phyloP scores from a whole-genome alignment of 345 rosid species.

The Hibiscus tridactylites region DNA sequence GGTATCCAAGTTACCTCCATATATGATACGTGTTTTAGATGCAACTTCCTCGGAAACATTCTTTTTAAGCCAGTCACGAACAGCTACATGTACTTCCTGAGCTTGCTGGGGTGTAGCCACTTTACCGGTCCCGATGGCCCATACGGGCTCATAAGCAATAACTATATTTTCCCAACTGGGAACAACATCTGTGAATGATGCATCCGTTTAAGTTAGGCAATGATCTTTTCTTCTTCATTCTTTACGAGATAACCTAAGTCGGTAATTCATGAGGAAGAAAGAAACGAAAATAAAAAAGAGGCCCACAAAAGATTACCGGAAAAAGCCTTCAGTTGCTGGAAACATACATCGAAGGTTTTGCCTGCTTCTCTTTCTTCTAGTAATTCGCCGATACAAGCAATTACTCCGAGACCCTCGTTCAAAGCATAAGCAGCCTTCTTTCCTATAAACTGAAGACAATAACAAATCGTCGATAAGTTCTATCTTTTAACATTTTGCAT shows the following conservation, averaged over 20 bases:
- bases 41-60: slow-evolving; percentile 83
- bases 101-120: slow-evolving; percentile 95
- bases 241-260: neutral
- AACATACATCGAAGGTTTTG: slow-evolving; percentile 92
- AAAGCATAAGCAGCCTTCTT: slow-evolving; percentile 95
- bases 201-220: neutral
- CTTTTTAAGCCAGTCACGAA: slow-evolving; percentile 87
- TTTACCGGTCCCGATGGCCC: slow-evolving; percentile 99
- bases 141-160: slow-evolving; percentile 94
- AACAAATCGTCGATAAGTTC: slow-evolving; percentile 8
- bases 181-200: slow-evolving; percentile 52
- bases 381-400: slow-evolving; percentile 90
- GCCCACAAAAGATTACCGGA: slow-evolving; percentile 41
- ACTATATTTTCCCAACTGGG: slow-evolving; percentile 89
- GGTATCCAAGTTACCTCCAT: slow-evolving; percentile 60
- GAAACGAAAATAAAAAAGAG: neutral
- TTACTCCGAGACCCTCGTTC: slow-evolving; percentile 80
- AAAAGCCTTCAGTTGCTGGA: slow-evolving; percentile 75
- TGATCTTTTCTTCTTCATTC: slow-evolving; percentile 2
- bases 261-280: neutral
- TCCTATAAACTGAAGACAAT: slow-evolving; percentile 65
- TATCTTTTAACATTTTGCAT: neutral
- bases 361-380: slow-evolving; percentile 93
- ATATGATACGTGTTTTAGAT: slow-evolving; percentile 83
- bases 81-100: slow-evolving; percentile 88